phyloP scores from a whole-genome alignment of 2,329 filamentous ascomycete species.

The Penicillium expansum region DNA sequence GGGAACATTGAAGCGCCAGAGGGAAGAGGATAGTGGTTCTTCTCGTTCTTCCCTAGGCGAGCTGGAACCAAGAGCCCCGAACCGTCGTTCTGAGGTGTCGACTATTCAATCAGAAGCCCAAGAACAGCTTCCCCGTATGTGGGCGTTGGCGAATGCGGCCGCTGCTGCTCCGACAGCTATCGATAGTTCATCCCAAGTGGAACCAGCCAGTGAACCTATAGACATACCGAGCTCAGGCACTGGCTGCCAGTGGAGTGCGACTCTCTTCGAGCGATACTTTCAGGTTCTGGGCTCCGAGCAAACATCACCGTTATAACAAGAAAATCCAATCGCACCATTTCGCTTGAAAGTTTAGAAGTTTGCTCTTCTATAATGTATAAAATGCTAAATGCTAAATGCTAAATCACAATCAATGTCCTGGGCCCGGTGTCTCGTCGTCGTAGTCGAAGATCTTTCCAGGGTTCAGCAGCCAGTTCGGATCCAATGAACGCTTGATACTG shows the following conservation, averaged over 20 bases:
- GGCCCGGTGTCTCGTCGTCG: background rate
- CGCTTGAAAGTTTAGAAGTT: background rate
- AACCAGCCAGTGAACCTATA: background rate
- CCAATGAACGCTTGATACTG: constrained; percentile 75
- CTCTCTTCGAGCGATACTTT: constrained; percentile 17
- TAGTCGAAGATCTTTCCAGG: constrained; percentile 84
- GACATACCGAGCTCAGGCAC: constrained; percentile 18
- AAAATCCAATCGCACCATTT: background rate
- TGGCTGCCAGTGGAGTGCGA: constrained; percentile 19
- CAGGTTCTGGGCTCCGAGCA: constrained; percentile 7
- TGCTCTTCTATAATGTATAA: background rate
- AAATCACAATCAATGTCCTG: constrained; percentile 5
- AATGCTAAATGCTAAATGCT: background rate
- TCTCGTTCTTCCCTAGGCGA: background rate
- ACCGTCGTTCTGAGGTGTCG: background rate
- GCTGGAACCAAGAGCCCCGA: background rate
- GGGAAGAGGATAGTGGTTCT: background rate
- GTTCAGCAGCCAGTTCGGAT: constrained; percentile 86
- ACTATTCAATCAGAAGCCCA: background rate
- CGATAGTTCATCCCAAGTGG: background rate
- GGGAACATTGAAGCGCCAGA: background rate
- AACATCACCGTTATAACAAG: background rate
- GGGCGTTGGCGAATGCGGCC: background rate
- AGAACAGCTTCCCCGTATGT: background rate
- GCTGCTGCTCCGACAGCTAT: background rate